A percentile compares a stretch with the other conserved stretches of the same genome.
phyloP scores from a whole-genome alignment of 1,139 yeast genomes.

The Debaryomycetaceae sp. region DNA sequence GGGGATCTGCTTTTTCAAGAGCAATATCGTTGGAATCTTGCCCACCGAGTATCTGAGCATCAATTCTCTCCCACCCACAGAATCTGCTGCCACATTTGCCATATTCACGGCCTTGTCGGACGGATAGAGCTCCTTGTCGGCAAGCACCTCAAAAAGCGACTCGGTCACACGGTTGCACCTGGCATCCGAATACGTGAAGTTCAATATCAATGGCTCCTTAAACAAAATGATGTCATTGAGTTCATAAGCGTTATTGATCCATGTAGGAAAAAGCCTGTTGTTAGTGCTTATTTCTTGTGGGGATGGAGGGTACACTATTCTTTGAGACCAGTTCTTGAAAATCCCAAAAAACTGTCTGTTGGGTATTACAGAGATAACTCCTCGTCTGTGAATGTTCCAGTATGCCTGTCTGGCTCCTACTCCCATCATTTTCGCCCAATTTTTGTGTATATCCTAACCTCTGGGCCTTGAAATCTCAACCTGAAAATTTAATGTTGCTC shows the following conservation, averaged over 20 bases:
- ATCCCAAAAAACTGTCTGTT: slow-evolving; percentile 1
- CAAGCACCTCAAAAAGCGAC: slow-evolving; percentile 52
- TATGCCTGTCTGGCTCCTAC: not conserved
- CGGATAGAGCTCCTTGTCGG: slow-evolving; percentile 50
- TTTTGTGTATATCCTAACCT: too few species aligned
- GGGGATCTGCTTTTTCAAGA: slow-evolving; percentile 65
- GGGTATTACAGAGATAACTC: not conserved
- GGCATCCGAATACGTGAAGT: slow-evolving; percentile 70
- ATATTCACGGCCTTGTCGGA: slow-evolving; percentile 43
- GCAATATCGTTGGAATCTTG: slow-evolving; percentile 63
- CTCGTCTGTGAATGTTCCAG: not conserved
- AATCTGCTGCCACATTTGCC: slow-evolving; percentile 71
- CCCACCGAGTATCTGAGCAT: slow-evolving; percentile 57
- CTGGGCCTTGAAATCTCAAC: too few species aligned
- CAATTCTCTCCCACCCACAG: slow-evolving; percentile 58
- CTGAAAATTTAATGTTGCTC: too few species aligned
- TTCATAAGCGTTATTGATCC: slow-evolving; percentile 49
- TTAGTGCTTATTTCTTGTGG: slow-evolving; percentile 37
- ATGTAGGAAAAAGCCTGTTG: slow-evolving; percentile 39
- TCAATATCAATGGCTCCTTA: slow-evolving; percentile 62
- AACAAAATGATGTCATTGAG: slow-evolving; percentile 52
- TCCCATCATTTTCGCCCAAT: not conserved
- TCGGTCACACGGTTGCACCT: slow-evolving; percentile 62
- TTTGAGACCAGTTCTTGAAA: slow-evolving; percentile 5
- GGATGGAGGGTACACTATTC: slow-evolving; percentile 39